Base-by-base conservation (phyloP, 2,329 filamentous ascomycete species). In the Juglanconis sp. region DNA sequence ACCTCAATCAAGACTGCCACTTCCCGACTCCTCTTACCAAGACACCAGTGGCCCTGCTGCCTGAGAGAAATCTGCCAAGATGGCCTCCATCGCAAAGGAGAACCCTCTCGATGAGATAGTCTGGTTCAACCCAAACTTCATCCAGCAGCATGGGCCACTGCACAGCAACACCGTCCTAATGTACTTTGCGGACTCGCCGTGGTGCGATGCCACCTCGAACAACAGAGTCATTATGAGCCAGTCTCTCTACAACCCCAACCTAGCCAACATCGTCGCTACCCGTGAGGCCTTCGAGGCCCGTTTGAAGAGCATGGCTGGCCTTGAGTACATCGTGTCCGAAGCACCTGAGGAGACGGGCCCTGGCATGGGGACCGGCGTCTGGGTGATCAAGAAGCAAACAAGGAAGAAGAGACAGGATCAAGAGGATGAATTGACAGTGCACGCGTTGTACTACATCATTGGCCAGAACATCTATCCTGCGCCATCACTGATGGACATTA, bases 341-440 rank as follows among this genome's bases (percentile, higher is more conserved):
- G 84, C 87, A 65, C 86, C 85, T 1, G 84, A 84, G 34, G 85
- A 88, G 71, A 85, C 81, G 67, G 82, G 79, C 0, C 84, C 84
- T 0, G 84, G 84, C n/a, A 77, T 74, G 42, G 81, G 81, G 30
- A 88, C 86, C 0, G 86, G 86, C 34, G 85, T 89, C 8, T 89
- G 86, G 86, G 83, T 88, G 34, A 87, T 89, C 66, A 81, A 85
- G 68, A 89, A 89, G 76, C 87, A 89, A 73, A 85, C 81, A 32
- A 77, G 87, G 53, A 78, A 82, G 62, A 87, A 87, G 73, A 76
- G 79, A 13, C 76, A 79, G 46, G 77, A 78, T 5, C 75, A 78
- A 13, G 81, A 85, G 32, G 85, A 87, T 65, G 84, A 87, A 62
- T 77, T 89, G 32, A 81, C 73, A 2, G 78, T 88, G 0, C 81